Conservation (phyloP, 2,329 filamentous ascomycete genomes). For the Arthrobotrys musiformis region DNA sequence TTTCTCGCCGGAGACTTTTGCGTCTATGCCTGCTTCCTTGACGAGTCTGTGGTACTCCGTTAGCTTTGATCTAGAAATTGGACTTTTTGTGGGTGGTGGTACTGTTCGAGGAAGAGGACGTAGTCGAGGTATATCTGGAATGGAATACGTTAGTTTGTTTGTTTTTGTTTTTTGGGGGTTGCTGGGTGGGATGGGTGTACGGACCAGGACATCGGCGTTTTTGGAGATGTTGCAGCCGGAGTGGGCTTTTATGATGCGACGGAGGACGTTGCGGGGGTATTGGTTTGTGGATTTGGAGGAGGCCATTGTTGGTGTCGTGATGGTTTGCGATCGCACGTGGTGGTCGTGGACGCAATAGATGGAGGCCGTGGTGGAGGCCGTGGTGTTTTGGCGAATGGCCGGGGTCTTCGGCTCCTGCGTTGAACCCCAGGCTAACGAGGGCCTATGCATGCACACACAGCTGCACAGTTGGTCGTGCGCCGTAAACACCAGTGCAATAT, state of each 20-base stretch:
- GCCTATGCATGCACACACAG: too few species aligned
- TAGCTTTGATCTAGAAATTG: neutral
- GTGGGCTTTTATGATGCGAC: conserved; percentile 90
- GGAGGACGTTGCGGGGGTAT: conserved; percentile 84
- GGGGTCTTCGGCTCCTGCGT: too few species aligned
- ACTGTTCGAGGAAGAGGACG: conserved; percentile 59
- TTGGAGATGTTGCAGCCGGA: conserved; percentile 82
- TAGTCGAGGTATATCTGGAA: conserved; percentile 60
- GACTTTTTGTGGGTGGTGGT: neutral
- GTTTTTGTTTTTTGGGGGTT: too few species aligned
- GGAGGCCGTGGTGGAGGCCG: too few species aligned
- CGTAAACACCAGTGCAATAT: too few species aligned
- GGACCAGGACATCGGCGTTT: conserved; percentile 84
- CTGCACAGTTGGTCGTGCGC: too few species aligned
- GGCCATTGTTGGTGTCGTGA: neutral
- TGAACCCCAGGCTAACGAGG: too few species aligned
- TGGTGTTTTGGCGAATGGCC: too few species aligned
- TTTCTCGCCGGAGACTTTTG: conserved; percentile 45
- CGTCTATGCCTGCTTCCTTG: conserved; percentile 55
- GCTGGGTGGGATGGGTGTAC: too few species aligned
- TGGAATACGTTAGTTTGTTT: too few species aligned
- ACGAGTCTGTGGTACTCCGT: conserved; percentile 30
- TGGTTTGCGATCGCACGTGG: too few species aligned
- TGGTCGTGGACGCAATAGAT: too few species aligned
- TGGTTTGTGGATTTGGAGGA: conserved; percentile 67